Percentiles rank a stretch among this genome's conserved stretches.
phyloP scores from a whole-genome alignment of 1,284 basidiomycete species.

The Trichosporon sp. region DNA sequence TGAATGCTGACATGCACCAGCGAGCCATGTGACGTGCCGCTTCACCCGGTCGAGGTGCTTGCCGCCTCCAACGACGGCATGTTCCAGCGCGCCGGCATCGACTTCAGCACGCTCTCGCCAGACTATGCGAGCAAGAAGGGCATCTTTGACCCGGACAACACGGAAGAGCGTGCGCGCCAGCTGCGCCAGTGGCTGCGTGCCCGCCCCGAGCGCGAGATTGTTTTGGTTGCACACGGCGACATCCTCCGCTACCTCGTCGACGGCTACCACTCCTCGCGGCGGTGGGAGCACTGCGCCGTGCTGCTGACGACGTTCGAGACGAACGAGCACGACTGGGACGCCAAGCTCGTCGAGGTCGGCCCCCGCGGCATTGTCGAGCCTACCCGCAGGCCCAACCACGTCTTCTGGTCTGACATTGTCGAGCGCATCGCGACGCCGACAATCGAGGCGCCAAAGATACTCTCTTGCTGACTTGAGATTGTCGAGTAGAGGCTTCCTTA shows the following conservation, averaged over 20 bases:
- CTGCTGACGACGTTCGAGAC: not conserved
- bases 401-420: not conserved
- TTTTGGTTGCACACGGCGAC: slow-evolving; percentile 48
- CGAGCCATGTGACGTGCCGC: slow-evolving; percentile 43
- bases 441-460: not conserved
- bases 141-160: slow-evolving; percentile 36
- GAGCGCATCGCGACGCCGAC: not conserved
- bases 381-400: not conserved
- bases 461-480: not conserved
- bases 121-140: slow-evolving; percentile 45
- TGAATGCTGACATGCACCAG: slow-evolving; percentile 12
- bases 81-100: slow-evolving; percentile 34
- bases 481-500: not conserved
- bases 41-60: slow-evolving; percentile 33
- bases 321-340: not conserved
- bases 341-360: not conserved
- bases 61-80: slow-evolving; percentile 35
- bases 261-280: slow-evolving; percentile 29
- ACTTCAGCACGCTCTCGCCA: slow-evolving; percentile 35
- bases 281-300: slow-evolving; percentile 6
- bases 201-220: slow-evolving; percentile 43
- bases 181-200: slow-evolving; percentile 42
- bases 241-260: slow-evolving; percentile 43
- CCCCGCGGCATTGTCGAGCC: not conserved
- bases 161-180: slow-evolving; percentile 30